phyloP scores from a whole-genome alignment of 2,329 filamentous ascomycete species.

The Fusarium aywerte region DNA sequence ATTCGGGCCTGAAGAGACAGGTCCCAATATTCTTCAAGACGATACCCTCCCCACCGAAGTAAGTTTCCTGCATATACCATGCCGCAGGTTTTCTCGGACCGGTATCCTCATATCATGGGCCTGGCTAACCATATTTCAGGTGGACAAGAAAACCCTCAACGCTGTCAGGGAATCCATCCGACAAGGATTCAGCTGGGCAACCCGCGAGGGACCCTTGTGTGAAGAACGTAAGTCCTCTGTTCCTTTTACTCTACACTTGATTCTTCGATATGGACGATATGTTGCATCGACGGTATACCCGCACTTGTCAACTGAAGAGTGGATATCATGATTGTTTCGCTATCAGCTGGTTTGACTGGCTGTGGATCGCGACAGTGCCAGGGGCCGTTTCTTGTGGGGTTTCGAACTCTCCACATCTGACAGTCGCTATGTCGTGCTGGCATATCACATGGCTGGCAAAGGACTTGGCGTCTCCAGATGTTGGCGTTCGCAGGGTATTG shows the following conservation, averaged over 20 bases:
- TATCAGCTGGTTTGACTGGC: constrained; percentile 22
- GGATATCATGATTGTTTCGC: constrained; percentile 17
- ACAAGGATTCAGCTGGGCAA: constrained; percentile 97
- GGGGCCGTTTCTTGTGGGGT: constrained; percentile 40
- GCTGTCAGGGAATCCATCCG: constrained; percentile 91
- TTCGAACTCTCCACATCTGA: constrained; percentile 33
- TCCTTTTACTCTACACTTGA: constrained; percentile 3
- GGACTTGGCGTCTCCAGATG: constrained; percentile 24
- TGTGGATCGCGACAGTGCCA: constrained; percentile 35
- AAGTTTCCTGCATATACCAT: constrained; percentile 45
- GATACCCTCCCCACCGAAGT: constrained; percentile 92
- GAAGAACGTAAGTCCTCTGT: constrained; percentile 83
- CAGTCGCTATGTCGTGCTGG: constrained; percentile 33
- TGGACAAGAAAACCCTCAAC: constrained; percentile 90
- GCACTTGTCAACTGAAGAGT: constrained; percentile 38
- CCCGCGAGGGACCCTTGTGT: constrained; percentile 92
- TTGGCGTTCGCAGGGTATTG: constrained; percentile 30
- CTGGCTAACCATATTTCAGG: constrained; percentile 56
- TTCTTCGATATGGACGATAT: constrained; percentile 16
- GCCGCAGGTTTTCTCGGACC: background rate
- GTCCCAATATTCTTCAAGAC: constrained; percentile 95
- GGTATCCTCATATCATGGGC: constrained; percentile 14
- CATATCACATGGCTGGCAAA: constrained; percentile 26
- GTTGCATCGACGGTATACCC: constrained; percentile 9
- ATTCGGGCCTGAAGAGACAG: constrained; percentile 94